Evolutionary conservation across 345 rosid genomes (phyloP).

Genomic region (Reutealis trisperma): DNA sequence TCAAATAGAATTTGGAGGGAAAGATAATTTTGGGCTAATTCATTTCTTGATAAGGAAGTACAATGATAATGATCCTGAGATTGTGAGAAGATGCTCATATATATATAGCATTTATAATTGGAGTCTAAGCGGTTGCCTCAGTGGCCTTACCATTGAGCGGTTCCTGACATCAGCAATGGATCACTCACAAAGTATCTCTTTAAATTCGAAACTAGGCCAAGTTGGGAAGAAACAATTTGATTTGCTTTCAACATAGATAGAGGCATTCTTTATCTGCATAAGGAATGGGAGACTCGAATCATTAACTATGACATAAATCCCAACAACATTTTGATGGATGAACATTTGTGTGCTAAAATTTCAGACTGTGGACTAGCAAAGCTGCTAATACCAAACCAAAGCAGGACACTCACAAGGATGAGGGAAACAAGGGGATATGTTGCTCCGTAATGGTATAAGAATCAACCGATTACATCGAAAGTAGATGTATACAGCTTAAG

Average conservation of each 20-base stretch:
- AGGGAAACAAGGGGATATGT: constrained; percentile 14
- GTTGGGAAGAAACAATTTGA: not conserved
- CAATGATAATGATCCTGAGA: too few species aligned
- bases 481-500: constrained; percentile 10
- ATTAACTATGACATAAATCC: constrained; percentile 11
- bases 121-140: too few species aligned
- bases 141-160: too few species aligned
- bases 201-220: not conserved
- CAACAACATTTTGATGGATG: not conserved
- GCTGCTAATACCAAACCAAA: constrained; percentile 6
- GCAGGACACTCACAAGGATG: not conserved
- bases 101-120: too few species aligned
- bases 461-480: not conserved
- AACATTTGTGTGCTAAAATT: not conserved
- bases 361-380: constrained; percentile 1
- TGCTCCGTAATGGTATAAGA: constrained; percentile 2
- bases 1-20: too few species aligned
- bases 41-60: too few species aligned
- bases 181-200: not conserved
- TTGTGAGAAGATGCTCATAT: too few species aligned
- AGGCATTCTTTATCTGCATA: not conserved
- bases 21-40: too few species aligned
- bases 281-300: constrained; percentile 5
- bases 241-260: not conserved
- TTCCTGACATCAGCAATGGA: too few species aligned